A percentile compares a stretch with the other conserved stretches of the same genome.
Conservation (phyloP, 2,329 filamentous ascomycete species). For the Fusarium udum region DNA sequence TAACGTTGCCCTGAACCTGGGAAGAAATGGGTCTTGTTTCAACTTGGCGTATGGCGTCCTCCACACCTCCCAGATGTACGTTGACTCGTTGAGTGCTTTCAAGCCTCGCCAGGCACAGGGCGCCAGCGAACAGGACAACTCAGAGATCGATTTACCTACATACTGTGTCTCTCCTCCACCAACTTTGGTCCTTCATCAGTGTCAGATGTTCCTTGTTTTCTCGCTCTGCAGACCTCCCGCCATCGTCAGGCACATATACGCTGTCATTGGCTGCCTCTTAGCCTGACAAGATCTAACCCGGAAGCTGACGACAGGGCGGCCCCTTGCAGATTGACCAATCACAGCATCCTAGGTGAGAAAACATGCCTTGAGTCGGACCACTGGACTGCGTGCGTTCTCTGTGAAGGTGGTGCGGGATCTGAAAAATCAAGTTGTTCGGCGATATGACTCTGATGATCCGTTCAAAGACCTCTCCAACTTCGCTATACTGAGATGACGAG, state of each 20-base stretch:
- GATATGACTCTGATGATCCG: conserved; percentile 9
- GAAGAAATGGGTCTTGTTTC: conserved; percentile 34
- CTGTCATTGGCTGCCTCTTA: conserved; percentile 43
- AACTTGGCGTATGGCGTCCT: conserved; percentile 29
- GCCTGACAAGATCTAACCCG: conserved; percentile 39
- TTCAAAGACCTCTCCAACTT: background rate
- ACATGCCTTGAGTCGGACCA: conserved; percentile 32
- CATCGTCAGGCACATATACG: conserved; percentile 18
- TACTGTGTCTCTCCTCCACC: background rate
- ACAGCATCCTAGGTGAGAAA: conserved; percentile 18
- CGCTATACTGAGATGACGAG: background rate
- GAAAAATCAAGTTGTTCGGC: conserved; percentile 11
- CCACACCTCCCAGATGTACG: conserved; percentile 30
- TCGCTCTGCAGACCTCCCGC: conserved; percentile 24
- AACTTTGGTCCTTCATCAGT: conserved; percentile 5
- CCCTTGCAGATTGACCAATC: conserved; percentile 42
- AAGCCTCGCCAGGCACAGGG: conserved; percentile 30
- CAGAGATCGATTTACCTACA: conserved; percentile 17
- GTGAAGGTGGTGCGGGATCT: background rate
- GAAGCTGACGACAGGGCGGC: conserved; percentile 37
- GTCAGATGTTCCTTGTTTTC: conserved; percentile 12
- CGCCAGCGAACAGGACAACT: conserved; percentile 20
- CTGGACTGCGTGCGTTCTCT: background rate
- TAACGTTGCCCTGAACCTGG: conserved; percentile 23
- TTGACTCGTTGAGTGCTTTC: conserved; percentile 25